Conservation (phyloP, 805 yeast genomes). For the Candida namnaoensis region DNA sequence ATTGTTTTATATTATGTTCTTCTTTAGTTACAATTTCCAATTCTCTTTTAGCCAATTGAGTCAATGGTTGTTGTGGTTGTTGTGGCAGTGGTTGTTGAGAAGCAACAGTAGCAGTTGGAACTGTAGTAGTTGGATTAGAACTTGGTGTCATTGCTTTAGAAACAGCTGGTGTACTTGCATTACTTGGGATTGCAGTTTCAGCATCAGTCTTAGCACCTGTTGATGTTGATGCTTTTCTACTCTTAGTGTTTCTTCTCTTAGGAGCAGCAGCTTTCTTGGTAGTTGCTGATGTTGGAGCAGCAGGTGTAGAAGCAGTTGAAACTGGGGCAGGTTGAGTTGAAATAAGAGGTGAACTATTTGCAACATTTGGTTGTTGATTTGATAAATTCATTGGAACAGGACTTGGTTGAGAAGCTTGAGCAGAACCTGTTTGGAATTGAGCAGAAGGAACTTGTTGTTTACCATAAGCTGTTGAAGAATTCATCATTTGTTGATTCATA, state of each 20-base stretch:
- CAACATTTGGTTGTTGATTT: neutral
- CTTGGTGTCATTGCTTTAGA: too few relatives aligned
- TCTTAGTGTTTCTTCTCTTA: too few relatives aligned
- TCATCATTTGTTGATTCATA: neutral
- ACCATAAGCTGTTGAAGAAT: too few relatives aligned
- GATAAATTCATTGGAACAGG: neutral
- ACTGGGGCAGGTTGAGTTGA: too few relatives aligned
- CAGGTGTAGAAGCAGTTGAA: neutral
- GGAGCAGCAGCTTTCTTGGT: too few relatives aligned
- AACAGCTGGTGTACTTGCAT: too few relatives aligned
- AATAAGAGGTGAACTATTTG: neutral
- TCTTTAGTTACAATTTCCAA: constrained; percentile 14
- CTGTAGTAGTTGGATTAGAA: too few relatives aligned
- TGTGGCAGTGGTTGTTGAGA: neutral
- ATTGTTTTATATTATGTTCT: constrained; percentile 6
- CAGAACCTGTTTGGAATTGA: neutral
- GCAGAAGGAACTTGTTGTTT: neutral
- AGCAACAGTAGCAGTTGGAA: neutral
- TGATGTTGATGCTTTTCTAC: too few relatives aligned
- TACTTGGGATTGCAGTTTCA: too few relatives aligned
- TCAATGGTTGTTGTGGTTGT: constrained; percentile 3
- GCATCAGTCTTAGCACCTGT: too few relatives aligned
- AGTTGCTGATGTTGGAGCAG: neutral
- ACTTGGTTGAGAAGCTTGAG: constrained; percentile 1
- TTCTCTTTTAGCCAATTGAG: constrained; percentile 15